Base-by-base conservation (phyloP, 2,329 filamentous ascomycete genomes). In the Knoxdaviesia proteae region DNA sequence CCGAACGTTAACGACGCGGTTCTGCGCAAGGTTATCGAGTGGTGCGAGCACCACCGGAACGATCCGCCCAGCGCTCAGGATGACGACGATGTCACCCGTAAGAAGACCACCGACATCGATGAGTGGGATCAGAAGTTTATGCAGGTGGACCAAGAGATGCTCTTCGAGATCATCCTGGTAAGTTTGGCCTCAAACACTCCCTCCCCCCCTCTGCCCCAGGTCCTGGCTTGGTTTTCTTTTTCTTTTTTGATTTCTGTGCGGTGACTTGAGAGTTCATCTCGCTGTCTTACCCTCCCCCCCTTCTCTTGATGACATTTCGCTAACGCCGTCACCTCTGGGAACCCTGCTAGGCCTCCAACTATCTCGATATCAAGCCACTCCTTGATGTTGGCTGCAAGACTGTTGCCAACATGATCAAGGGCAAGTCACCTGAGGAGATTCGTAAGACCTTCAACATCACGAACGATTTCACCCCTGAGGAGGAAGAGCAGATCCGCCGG, bases 71-170 rank as follows among this genome's bases (percentile, higher is more conserved):
- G 77, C 48, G 69, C 78, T 43, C 74, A 77, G 53, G 88, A 96
- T 48, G 90, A 94, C 47, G 86, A 98, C 53, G 80, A 81, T 48
- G 88, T 96, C 54, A 86, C 79, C 41, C 84, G 90, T 53, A 94
- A 94, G 71, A 94, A 94, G 75, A 94, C 87, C 1, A 96, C 90
- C 39, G 90, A 98, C 54, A 98, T 98, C 50, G 90, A 96, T 46
- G 90, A 98, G 63, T 98, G 90, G 90, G 90, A 98, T 54, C 88
- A 96, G 62, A 98, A 98, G 65, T 98, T 96, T 62, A 96, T 98
- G 90, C 88, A 96, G 63, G 90, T 98, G 11, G 90, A 98, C 59
- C 90, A 98, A 58, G 90, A 98, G 64, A 96, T 98, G 90, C 74
- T 98, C 2, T 98, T 98, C 52, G 90, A 98, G 68, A 96, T 98